Evolutionary conservation across 192 early-diverging fungal species (phyloP).

Genomic region (Thamnidium elegans): DNA sequence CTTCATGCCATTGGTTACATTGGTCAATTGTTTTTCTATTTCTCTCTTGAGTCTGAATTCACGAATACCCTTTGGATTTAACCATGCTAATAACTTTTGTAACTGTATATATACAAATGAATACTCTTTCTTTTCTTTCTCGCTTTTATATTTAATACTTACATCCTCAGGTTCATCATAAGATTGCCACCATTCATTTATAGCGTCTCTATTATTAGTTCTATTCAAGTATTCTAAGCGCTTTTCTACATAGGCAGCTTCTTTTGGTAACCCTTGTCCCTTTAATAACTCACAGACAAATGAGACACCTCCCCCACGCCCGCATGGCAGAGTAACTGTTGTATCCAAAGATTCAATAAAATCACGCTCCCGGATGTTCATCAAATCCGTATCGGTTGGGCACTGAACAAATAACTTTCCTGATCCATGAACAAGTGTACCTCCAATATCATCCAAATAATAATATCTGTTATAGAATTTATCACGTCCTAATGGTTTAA

Average conservation of each 20-base stretch:
- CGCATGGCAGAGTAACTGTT: slow-evolving; percentile 28
- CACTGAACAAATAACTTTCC: slow-evolving; percentile 62
- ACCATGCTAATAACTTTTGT: slow-evolving; percentile 66
- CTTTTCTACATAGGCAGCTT: slow-evolving; percentile 18
- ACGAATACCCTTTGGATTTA: slow-evolving; percentile 74
- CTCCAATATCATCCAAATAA: slow-evolving; percentile 82
- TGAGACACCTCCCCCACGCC: slow-evolving; percentile 28
- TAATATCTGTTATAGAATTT: slow-evolving; percentile 87
- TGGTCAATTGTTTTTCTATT: slow-evolving; percentile 48
- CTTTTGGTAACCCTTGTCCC: slow-evolving; percentile 23
- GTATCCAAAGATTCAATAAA: slow-evolving; percentile 4
- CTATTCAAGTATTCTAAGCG: not conserved
- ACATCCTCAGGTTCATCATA: slow-evolving; percentile 36
- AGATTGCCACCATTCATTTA: slow-evolving; percentile 29
- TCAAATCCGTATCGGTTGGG: slow-evolving; percentile 49
- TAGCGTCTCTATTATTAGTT: not conserved
- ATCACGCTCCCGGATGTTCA: slow-evolving; percentile 43
- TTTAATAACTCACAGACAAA: slow-evolving; percentile 27
- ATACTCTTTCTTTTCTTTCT: slow-evolving; percentile 4
- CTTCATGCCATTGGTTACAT: slow-evolving; percentile 52
- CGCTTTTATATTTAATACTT: slow-evolving; percentile 4
- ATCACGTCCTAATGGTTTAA: slow-evolving; percentile 77
- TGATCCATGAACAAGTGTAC: slow-evolving; percentile 47
- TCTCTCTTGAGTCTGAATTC: slow-evolving; percentile 63
- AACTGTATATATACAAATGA: slow-evolving; percentile 44